Base-by-base conservation (phyloP, 2,329 filamentous ascomycete genomes). In the Sclerotinia trifoliorum region DNA sequence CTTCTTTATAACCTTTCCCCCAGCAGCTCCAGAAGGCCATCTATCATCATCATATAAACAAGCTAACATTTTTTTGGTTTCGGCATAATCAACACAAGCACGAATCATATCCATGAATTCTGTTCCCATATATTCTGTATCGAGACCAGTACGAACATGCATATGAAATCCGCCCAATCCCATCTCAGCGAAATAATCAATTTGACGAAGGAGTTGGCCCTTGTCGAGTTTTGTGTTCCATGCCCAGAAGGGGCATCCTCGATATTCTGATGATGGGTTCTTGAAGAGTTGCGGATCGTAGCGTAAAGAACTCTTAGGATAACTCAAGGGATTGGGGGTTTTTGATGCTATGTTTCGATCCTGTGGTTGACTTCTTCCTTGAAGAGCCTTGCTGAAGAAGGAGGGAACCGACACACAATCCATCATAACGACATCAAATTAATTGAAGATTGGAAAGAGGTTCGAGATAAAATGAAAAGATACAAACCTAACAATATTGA, bases 21-120 rank as follows among this genome's bases (percentile, higher is more conserved):
- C 76, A 24, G 74, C 76, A 39, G 71, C 67, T 6, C 77, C 77
- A 2, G 74, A 76, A 4, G 77, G 77, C 75, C 77, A 78, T 10
- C 77, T 68, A 71, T 78, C 77, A 49, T 78, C 76, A 65, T 78
- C 76, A 64, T 75, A 77, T 70, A 78, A 68, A 46, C 75, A 78
- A n/a, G 77, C 77, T 32, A 78, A 71, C 75, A 78, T 75, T 2
- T 73, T 72, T 61, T 77, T 78, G 32, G 66, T 70, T 57, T 76
- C 73, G 1, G 77, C 77, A 70, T 76, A 72, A 21, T 77, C 77
- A n/a, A 77, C 75, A 67, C 76, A 78, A 11, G 71, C 71, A 51
- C 71, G 70, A 2, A 78, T 73, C 19, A 73, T 68, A 57, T 76
- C 71, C 75, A 78, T 75, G 60, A 76, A 78, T 62, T 78, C 77